Conservation (phyloP, 148 eudicot species). For the Fagopyrum tataricum region DNA sequence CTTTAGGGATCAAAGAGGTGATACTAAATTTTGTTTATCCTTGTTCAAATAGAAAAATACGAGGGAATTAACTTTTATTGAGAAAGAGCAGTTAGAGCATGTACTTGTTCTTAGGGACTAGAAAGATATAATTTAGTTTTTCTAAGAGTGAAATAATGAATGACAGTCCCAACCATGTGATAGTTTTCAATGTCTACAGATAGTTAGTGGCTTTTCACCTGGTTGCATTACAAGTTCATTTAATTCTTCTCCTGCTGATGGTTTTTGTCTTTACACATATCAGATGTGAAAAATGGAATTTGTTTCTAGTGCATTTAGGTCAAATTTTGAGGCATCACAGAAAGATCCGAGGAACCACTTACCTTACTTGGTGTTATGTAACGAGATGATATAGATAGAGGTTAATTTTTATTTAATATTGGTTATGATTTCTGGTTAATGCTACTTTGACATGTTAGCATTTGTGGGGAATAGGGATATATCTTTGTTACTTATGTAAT, state of each 20-base stretch:
- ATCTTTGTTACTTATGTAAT: neutral
- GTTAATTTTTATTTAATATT: neutral
- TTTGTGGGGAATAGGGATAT: neutral
- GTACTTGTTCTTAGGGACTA: neutral
- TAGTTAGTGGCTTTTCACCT: neutral
- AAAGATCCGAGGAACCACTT: neutral
- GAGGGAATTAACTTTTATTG: neutral
- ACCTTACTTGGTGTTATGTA: neutral
- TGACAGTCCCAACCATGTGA: neutral
- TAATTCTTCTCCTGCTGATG: neutral
- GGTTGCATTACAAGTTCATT: neutral
- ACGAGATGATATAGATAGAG: neutral
- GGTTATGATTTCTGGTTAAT: neutral
- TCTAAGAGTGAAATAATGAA: neutral
- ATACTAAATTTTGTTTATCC: slow-evolving; percentile 1
- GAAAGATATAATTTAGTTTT: neutral
- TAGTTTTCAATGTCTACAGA: neutral
- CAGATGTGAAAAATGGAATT: neutral
- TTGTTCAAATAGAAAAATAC: neutral
- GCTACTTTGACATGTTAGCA: neutral
- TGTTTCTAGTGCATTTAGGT: neutral
- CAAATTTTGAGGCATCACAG: neutral
- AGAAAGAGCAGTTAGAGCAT: neutral
- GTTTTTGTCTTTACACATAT: neutral
- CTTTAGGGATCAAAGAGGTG: slow-evolving; percentile 93